Base-by-base conservation (phyloP, 805 yeast species). In the Wickerhamiella siamensis region DNA sequence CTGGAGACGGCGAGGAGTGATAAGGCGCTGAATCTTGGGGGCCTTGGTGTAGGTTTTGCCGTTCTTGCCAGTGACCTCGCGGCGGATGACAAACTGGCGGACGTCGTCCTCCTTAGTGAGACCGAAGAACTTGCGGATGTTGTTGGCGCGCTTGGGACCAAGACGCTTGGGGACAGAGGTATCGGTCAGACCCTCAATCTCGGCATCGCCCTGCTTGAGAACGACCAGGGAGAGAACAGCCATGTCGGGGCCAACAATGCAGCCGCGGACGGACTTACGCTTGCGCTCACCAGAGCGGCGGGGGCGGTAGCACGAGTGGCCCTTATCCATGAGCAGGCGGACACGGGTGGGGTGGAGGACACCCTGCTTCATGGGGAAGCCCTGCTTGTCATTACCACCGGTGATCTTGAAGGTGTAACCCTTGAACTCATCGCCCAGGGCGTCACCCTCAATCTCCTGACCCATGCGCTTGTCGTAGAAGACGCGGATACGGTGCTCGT, bases 281-380 rank as follows among this genome's bases (percentile, higher is more conserved):
- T 91, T 91, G 77, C 98, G 83, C 79, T 91, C 98, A 80, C 98
- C 98, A 56, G 70, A 65, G 75, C 97, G 84, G 79, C 98, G 91
- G 71, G 95, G 93, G 79, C 98, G 88, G 94, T 91, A 91, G 78
- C 97, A 88, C 61, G 96, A 83, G 75, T 74, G 80, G 64, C 88
- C 95, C 73, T 84, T 79, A 59, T 94, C 70, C 66, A 91, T 76
- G 67, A 91, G 78, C 63, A 91, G 79, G 70, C 83, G 86, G 62
- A 91, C 97, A 80, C 98, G 93, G 79, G 93, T 86, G 73, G 98
- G 97, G 77, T 84, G 91, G 79, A 91, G 75, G 56, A 91, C 98
- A 81, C 98, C 98, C 75, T 93, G 98, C 74, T 87, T 91, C 98
- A 93, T 91, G 74, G 98, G 97, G 95, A 91, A 91, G 76, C 98